Conservation (phyloP, 805 yeast genomes). For the Hanseniaspora valbyensis region DNA sequence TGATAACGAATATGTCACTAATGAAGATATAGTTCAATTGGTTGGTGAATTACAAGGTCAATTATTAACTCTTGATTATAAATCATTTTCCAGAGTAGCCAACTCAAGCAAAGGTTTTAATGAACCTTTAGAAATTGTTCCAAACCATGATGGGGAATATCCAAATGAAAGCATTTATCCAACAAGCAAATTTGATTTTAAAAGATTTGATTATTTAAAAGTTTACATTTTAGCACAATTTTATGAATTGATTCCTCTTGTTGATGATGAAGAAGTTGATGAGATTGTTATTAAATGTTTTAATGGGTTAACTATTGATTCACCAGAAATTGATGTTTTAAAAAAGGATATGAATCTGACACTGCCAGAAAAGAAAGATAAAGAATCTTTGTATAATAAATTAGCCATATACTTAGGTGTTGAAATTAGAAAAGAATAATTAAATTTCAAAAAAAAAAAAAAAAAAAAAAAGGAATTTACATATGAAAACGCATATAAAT, state of each 20-base stretch:
- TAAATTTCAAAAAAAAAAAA: not conserved
- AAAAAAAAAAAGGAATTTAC: not conserved
- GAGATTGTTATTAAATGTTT: conserved; percentile 44
- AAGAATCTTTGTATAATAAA: conserved; percentile 47
- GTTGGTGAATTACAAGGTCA: conserved; percentile 88
- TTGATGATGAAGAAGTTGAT: conserved; percentile 38
- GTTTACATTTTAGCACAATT: conserved; percentile 52
- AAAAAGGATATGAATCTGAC: conserved; percentile 26
- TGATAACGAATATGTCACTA: conserved; percentile 53
- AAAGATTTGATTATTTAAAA: conserved; percentile 34
- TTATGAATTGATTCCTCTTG: conserved; percentile 67
- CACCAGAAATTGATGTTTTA: conserved; percentile 24
- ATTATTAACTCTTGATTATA: conserved; percentile 64
- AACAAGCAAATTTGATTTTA: conserved; percentile 42
- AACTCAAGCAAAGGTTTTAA: conserved; percentile 41
- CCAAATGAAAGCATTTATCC: conserved; percentile 52
- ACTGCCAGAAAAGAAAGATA: conserved; percentile 34
- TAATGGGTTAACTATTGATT: conserved; percentile 31
- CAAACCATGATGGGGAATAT: conserved; percentile 68
- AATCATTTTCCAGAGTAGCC: conserved; percentile 58
- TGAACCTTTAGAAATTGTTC: conserved; percentile 51
- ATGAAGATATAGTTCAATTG: conserved; percentile 74
- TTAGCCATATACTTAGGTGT: conserved; percentile 63
- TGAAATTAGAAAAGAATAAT: conserved; percentile 37
- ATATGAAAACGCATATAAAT: not conserved